A percentile compares a stretch with the other conserved stretches of the same genome.
phyloP scores from a whole-genome alignment of 495 filamentous ascomycete genomes.

The Aspergillus incahuasiensis region DNA sequence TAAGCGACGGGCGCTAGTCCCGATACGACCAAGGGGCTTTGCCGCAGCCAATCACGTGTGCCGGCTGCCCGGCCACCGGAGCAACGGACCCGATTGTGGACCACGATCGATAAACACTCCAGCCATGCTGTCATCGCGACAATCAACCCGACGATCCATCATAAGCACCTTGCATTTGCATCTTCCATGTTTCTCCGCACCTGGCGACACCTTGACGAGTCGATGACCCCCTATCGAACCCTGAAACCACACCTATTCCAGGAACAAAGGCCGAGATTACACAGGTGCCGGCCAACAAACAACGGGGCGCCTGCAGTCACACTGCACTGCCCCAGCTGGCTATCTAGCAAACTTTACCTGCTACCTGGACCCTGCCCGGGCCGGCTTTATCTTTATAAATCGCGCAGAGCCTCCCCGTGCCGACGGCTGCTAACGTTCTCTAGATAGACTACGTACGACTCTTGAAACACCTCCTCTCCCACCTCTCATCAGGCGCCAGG shows the following conservation, averaged over 20 bases:
- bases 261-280: too few relatives aligned
- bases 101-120: not conserved
- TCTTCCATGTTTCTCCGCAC: not conserved
- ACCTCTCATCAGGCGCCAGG: too few relatives aligned
- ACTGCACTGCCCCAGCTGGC: not conserved
- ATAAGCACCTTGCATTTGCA: not conserved
- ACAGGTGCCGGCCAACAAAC: too few relatives aligned
- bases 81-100: not conserved
- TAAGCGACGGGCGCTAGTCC: not conserved
- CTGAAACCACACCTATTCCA: too few relatives aligned
- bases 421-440: not conserved
- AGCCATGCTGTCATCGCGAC: not conserved
- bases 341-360: too few relatives aligned
- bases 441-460: too few relatives aligned
- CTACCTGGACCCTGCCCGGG: not conserved
- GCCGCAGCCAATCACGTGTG: not conserved
- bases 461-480: too few relatives aligned
- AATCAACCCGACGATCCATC: not conserved
- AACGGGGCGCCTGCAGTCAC: not conserved
- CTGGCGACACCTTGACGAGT: not conserved
- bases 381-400: not conserved
- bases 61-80: not conserved
- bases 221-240: too few relatives aligned
- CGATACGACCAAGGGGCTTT: not conserved
- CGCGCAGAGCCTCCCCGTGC: not conserved